Evolutionary conservation across 176 grass and related monocot species (phyloP), one percentile per base, ranked within the genome.

Genomic region (Canna indica): DNA sequence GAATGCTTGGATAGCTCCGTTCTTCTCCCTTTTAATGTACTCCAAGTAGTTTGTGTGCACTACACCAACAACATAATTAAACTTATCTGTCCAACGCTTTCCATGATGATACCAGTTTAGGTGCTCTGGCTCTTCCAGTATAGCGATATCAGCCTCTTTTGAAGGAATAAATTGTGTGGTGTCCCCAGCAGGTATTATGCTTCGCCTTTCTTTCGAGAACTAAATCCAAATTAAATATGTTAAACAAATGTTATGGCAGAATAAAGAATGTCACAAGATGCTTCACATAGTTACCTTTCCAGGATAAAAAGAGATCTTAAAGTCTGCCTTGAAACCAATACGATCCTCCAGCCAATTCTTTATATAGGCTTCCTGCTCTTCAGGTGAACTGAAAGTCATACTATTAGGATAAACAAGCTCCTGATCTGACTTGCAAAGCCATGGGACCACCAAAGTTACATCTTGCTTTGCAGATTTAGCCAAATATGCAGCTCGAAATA

Each of bases 41-140:
- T 96, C 88, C 72, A 96, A 75, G 69, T 91, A 96, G 83, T 96
- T 96, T 76, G 93, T 91, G 81, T 96, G 93, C 81, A 96, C 88
- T 45, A 96, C 75, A 5, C 93, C 88, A 27, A 96, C 80, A 52
- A 96, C 93, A 72, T 91, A 83, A 87, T 96, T 96, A 68, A 96
- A 96, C 63, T 96, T 96, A 65, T 91, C 86, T 56, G 92, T 91
- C 93, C 93, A 96, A 44, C 88, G 86, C 64, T 86, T 96, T 64
- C 93, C 93, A 83, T 96, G 93, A 91, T 96, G 93, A 50, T 96
- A 91, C 93, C 93, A 96, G 68, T 96, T 96, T 83, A 96, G 83
- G 81, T 96, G 93, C 70, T 96, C 93, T 27, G 93, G 93, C 82
- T 96, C 88, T 85, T 96, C 93, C 35, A 96, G 75, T 73, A 96